Evolutionary conservation across 75 land plant species (phyloP).

Genomic region (Picea sitchensis): DNA sequence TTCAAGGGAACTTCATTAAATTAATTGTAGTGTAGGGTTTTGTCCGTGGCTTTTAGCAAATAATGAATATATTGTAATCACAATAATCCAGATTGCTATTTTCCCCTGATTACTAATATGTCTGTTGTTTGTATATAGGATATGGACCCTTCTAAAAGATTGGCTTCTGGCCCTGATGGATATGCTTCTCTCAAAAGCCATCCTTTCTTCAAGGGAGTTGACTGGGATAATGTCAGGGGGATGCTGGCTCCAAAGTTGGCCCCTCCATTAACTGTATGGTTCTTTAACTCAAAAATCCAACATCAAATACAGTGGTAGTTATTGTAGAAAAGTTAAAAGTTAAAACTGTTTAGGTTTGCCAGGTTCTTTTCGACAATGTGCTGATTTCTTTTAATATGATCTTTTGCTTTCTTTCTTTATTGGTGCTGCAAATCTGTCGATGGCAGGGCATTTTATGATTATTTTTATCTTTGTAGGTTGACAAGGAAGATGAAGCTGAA

Average conservation of each 20-base stretch:
- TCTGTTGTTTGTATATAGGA: constrained; percentile 39
- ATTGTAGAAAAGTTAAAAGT: background rate
- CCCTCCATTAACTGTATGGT: constrained; percentile 26
- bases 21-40: background rate
- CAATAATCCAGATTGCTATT: background rate
- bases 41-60: background rate
- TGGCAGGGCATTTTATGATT: background rate
- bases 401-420: background rate
- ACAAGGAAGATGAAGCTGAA: constrained; percentile 9
- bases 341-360: background rate
- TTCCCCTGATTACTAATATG: background rate
- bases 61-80: background rate
- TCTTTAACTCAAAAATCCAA: background rate
- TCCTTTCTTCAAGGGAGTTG: constrained; percentile 83
- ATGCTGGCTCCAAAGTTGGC: constrained; percentile 67
- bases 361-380: background rate
- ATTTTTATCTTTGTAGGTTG: background rate
- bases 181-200: constrained; percentile 81
- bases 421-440: background rate
- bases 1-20: background rate
- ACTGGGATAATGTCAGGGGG: constrained; percentile 68
- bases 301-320: background rate
- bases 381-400: background rate
- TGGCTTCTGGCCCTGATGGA: constrained; percentile 80
- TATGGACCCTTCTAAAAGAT: constrained; percentile 66